Evolutionary conservation across 306 rosid species (phyloP).

Genomic region (Carpinus fangiana): DNA sequence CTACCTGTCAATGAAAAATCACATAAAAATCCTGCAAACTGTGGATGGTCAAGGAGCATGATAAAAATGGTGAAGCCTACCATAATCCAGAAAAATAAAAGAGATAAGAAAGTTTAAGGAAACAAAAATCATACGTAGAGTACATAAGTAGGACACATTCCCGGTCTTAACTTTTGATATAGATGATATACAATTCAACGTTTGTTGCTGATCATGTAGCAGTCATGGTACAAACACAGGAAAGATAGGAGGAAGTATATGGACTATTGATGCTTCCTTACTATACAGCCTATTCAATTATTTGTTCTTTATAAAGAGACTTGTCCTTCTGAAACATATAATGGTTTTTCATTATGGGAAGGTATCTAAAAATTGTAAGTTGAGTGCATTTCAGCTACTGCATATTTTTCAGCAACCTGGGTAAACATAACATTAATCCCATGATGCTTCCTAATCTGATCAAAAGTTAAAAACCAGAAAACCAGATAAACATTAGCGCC

Average conservation of each 20-base stretch:
- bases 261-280: neutral
- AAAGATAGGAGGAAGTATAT: neutral
- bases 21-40: neutral
- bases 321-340: neutral
- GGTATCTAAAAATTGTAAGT: neutral
- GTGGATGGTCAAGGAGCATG: neutral
- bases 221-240: neutral
- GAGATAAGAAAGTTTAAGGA: neutral
- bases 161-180: neutral
- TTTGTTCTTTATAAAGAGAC: neutral
- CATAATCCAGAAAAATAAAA: neutral
- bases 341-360: neutral
- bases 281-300: neutral
- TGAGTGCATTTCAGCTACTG: too few relatives aligned
- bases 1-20: slow-evolving; percentile 4
- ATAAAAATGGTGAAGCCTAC: neutral
- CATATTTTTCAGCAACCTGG: too few relatives aligned
- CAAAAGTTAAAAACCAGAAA: neutral
- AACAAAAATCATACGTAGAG: neutral
- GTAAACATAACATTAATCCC: neutral
- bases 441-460: neutral
- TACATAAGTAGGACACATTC: neutral
- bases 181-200: neutral
- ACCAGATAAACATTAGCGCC: neutral
- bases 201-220: neutral